Evolutionary conservation across 306 rosid species (phyloP).

Genomic region (Prunus mongolica): DNA sequence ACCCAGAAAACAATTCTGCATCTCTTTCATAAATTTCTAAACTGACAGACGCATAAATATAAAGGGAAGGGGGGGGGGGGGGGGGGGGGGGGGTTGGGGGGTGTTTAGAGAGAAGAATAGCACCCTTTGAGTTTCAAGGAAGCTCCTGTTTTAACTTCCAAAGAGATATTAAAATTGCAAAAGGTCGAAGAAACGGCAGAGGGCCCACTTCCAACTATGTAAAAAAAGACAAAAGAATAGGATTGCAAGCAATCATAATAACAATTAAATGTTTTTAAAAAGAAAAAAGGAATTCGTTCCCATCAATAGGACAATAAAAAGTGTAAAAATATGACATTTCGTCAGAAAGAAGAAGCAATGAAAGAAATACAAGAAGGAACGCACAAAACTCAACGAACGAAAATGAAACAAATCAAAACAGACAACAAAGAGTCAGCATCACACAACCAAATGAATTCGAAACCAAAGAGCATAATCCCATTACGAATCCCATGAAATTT

Average conservation of each 20-base stretch:
- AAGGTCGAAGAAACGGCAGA: constrained; percentile 14
- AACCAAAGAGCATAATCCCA: no score
- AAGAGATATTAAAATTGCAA: neutral
- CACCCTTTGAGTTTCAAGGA: constrained; percentile 33
- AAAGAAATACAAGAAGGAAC: neutral
- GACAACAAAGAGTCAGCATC: neutral
- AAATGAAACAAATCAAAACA: constrained; percentile 2
- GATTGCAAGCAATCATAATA: neutral
- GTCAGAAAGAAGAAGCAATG: neutral
- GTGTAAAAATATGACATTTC: neutral
- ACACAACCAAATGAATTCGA: no score
- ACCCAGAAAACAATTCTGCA: neutral
- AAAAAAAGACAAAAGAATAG: constrained; percentile 15
- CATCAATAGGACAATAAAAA: neutral
- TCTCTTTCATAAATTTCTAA: neutral
- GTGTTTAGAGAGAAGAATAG: neutral
- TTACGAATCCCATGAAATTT: no score
- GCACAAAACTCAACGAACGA: neutral
- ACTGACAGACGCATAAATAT: neutral
- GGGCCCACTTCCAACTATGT: constrained; percentile 16
- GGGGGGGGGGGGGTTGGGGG: no score
- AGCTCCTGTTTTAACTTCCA: constrained; percentile 17
- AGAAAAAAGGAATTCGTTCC: neutral
- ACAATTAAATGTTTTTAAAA: neutral
- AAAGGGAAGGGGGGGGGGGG: neutral